Evolutionary conservation across 1,284 basidiomycete species (phyloP).

Genomic region (Fomitopsis palustris): DNA sequence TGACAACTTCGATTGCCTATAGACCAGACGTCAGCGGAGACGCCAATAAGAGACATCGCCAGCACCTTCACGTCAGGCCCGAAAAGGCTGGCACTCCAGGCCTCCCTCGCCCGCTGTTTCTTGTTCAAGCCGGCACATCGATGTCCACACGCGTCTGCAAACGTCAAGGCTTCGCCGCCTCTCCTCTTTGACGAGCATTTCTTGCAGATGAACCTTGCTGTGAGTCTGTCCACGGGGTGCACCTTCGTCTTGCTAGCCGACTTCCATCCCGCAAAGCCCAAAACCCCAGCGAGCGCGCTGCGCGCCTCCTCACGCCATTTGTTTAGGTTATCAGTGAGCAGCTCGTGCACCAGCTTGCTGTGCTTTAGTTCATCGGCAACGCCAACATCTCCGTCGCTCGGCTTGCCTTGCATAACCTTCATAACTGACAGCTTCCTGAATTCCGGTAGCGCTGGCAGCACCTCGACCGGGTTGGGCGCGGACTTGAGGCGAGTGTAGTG

Average conservation of each 20-base stretch:
- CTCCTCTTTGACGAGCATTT: conserved; percentile 33
- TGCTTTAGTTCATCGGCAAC: conserved; percentile 3
- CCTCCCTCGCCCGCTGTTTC: conserved; percentile 26
- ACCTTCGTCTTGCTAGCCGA: conserved; percentile 40
- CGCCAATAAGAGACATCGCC: background rate
- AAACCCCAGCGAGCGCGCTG: conserved; percentile 36
- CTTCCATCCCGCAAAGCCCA: conserved; percentile 51
- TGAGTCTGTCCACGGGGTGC: conserved; percentile 54
- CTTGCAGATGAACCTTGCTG: conserved; percentile 56
- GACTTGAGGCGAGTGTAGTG: conserved; percentile 14
- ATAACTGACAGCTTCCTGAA: conserved; percentile 44
- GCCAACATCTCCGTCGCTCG: background rate
- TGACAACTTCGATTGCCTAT: conserved; percentile 43
- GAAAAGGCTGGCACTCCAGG: conserved; percentile 51
- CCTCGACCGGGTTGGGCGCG: background rate
- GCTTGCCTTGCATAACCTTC: conserved; percentile 31
- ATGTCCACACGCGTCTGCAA: conserved; percentile 54
- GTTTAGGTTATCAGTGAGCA: conserved; percentile 43
- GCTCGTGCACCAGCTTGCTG: conserved; percentile 28
- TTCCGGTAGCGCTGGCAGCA: conserved; percentile 39
- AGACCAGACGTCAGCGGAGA: background rate
- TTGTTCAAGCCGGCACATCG: conserved; percentile 37
- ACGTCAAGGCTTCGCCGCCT: conserved; percentile 42
- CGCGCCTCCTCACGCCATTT: conserved; percentile 45
- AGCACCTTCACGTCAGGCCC: conserved; percentile 51